phyloP scores from a whole-genome alignment of 305 asterid genomes.

The Ilex paraguariensis region DNA sequence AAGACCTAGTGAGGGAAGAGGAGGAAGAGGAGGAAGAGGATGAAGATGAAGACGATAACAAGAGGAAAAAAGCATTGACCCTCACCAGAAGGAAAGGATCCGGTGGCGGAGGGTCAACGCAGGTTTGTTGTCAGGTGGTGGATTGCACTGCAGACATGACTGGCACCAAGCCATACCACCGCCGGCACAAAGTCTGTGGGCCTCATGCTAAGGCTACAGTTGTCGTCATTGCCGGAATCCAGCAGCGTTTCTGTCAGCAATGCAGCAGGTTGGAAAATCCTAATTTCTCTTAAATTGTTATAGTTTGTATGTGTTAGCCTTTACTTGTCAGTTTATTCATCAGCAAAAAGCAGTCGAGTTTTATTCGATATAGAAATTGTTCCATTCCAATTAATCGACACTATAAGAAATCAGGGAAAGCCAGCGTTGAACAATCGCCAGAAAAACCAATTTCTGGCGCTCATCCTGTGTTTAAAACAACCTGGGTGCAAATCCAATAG shows the following conservation, averaged over 20 bases:
- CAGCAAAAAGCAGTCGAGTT: no score
- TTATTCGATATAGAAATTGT: no score
- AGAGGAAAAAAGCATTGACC: constrained; percentile 43
- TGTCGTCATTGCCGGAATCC: constrained; percentile 45
- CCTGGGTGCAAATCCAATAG: no score
- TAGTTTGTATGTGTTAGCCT: constrained; percentile 8
- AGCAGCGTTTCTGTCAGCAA: constrained; percentile 91
- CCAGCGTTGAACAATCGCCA: no score
- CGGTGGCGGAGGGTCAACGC: constrained; percentile 40
- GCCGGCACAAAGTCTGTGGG: constrained; percentile 71
- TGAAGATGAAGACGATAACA: constrained; percentile 45
- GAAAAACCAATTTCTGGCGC: no score
- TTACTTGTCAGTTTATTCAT: not conserved
- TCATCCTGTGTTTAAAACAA: no score
- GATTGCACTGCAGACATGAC: constrained; percentile 57
- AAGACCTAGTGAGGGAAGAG: constrained; percentile 11
- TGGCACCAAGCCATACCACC: constrained; percentile 61
- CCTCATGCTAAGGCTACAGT: constrained; percentile 68
- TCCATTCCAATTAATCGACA: no score
- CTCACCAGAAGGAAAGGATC: constrained; percentile 32
- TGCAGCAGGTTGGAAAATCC: constrained; percentile 72
- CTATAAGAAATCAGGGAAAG: no score
- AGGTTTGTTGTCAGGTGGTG: constrained; percentile 59
- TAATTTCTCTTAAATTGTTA: constrained; percentile 7
- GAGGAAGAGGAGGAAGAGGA: constrained; percentile 25